Evolutionary conservation across 805 yeast genomes (phyloP), one percentile per base, ranked within the genome.

Genomic region (Nakazawaea populi): DNA sequence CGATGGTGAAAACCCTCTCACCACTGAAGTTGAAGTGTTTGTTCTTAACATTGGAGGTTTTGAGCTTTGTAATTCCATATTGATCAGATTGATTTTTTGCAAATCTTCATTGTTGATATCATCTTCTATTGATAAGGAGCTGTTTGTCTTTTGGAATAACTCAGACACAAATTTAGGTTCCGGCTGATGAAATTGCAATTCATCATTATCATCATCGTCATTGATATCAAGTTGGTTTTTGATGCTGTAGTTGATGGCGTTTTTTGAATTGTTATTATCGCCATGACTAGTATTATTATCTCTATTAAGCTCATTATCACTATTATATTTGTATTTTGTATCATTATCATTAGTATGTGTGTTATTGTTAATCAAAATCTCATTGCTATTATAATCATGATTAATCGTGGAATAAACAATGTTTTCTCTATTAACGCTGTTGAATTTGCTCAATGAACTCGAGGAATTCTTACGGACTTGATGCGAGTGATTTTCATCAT

Each of bases 21-120:
- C 55, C 9, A 56, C 39, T 1, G 58, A 55, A 6, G 56, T 53
- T 3, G 59, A 56, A 8, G 51, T 48, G n/a, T 36, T 43, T n/a
- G 47, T 11, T 29, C 52, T 29, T 12, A 43, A 27, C 48, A 46
- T 39, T 6, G 47, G 39, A 8, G 54, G 52, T 35, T 47, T 45
- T 43, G 38, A 36, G n/a, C 39, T 38, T 24, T 49, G 47, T 31
- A 47, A 39, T 40, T 51, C 49, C 7, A 39, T 31, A 42, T 46
- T 46, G 8, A 50, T 50, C 39, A 29, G 44, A 32, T 46, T 39
- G 35, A 37, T 31, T 2, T 37, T 35, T 18, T 37, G 18, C 24
- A 46, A 8, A 35, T 45, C 52, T 31, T 50, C 37, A 8, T 9
- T 34, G 14, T 32, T 34, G 7, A 37, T 32, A 37, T 44, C 47